Evolutionary conservation across 768 basidiomycete species (phyloP).

Genomic region (Macrocybe gigantea): DNA sequence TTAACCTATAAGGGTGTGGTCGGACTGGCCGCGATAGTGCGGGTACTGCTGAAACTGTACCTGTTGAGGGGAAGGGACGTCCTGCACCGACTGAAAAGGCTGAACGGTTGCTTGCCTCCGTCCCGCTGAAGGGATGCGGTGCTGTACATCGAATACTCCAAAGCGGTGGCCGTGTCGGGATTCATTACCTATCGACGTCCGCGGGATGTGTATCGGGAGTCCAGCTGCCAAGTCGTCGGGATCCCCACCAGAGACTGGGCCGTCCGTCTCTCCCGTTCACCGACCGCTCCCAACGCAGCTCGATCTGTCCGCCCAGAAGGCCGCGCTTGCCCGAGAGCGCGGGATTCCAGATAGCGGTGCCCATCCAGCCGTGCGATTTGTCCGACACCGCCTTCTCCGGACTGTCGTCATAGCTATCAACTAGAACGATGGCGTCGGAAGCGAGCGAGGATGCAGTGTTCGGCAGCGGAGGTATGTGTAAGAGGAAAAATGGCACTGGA

Average conservation of each 20-base stretch:
- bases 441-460: neutral
- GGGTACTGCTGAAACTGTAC: too few relatives aligned
- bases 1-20: too few relatives aligned
- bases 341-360: conserved; percentile 63
- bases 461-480: conserved; percentile 59
- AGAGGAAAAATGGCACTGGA: conserved; percentile 69
- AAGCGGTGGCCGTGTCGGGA: too few relatives aligned
- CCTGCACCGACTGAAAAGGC: too few relatives aligned
- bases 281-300: conserved; percentile 62
- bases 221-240: conserved; percentile 30
- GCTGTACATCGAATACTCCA: too few relatives aligned
- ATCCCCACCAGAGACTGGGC: conserved; percentile 40
- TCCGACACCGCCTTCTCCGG: too few relatives aligned
- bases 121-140: too few relatives aligned
- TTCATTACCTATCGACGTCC: neutral
- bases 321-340: conserved; percentile 53
- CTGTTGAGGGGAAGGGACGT: too few relatives aligned
- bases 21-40: too few relatives aligned
- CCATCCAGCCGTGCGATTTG: conserved; percentile 21
- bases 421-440: conserved; percentile 1
- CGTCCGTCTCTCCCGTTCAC: conserved; percentile 22
- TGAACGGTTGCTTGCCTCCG: too few relatives aligned
- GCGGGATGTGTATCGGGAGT: conserved; percentile 19
- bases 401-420: too few relatives aligned
- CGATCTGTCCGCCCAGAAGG: conserved; percentile 52